Base-by-base conservation (phyloP, 768 basidiomycete genomes). In the Termitomyces sp. region DNA sequence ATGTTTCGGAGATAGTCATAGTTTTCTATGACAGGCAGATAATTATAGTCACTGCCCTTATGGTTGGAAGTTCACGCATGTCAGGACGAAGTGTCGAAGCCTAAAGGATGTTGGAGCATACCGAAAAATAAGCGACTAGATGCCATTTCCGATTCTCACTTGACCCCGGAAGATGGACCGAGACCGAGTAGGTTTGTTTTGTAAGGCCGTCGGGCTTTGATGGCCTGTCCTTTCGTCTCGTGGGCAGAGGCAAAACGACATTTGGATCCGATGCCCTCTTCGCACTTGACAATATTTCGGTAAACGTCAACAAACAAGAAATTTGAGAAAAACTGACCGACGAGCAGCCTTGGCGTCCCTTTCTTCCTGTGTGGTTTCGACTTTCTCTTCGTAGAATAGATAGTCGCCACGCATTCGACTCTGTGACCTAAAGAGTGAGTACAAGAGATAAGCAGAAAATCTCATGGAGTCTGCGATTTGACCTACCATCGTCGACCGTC, bases 381-480 rank as follows among this genome's bases (percentile, higher is more conserved):
- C 84, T 65, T 90, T 90, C 68, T 90, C 89, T 66, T 90, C 90
- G 62, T 92, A 92, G 70, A 90, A 91, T 16, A 92, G 73, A 66
- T 89, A 91, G 67, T 89, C 89, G 21, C 85, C 89, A 25, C 87
- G 77, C 90, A 92, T 92, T 57, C 90, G 75, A 69, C 90, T 91
- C 67, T 91, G 90, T 1, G 90, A 91, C 89, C 89, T 90, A 60
- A 17, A 16, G 37, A 25, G 11, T 7, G 32, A 34, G 10, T 31
- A 17, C 44, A 31, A 31, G 25, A 61, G 7, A 61, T 49, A 59
- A 43, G 16, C 19, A 42, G 2, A 21, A 5, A 17, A 19, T 31
- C 34, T 1, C 4, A 25, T 41, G 9, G 17, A 41, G 25, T 14
- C 17, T 12, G 23, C 48, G 31, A 47, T 27, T 2, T 17, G 27